Percentiles rank a stretch among this genome's conserved stretches.
Evolutionary conservation across 805 yeast genomes (phyloP).

Genomic region (Gaillardinia entomophila): DNA sequence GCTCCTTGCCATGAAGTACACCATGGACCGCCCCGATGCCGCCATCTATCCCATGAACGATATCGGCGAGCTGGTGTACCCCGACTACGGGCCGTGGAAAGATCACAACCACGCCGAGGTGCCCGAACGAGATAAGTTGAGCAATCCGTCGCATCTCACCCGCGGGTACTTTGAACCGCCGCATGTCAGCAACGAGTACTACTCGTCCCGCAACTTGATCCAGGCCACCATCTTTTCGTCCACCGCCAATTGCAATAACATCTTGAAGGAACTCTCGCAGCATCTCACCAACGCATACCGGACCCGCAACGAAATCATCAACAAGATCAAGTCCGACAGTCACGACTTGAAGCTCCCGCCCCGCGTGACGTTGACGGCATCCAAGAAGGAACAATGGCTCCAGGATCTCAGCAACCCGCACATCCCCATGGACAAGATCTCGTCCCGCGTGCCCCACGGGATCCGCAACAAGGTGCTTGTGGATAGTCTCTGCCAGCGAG

Average conservation of each 20-base stretch:
- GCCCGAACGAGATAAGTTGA: constrained; percentile 34
- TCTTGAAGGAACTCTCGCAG: constrained; percentile 31
- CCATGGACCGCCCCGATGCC: constrained; percentile 28
- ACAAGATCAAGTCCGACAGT: constrained; percentile 28
- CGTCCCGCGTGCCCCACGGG: constrained; percentile 88
- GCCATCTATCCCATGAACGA: constrained; percentile 31
- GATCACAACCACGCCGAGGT: constrained; percentile 34
- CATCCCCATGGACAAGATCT: constrained; percentile 60
- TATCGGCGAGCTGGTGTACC: constrained; percentile 30
- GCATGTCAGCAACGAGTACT: constrained; percentile 57
- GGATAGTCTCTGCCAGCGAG: constrained; percentile 63
- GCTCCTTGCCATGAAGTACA: constrained; percentile 27
- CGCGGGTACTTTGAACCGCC: constrained; percentile 69
- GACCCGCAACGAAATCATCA: constrained; percentile 34
- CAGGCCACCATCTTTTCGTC: constrained; percentile 37
- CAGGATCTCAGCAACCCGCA: constrained; percentile 66
- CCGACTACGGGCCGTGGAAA: constrained; percentile 71
- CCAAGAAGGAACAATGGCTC: constrained; percentile 81
- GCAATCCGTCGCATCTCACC: constrained; percentile 46
- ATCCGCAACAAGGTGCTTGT: constrained; percentile 65
- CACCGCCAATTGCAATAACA: constrained; percentile 27
- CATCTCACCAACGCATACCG: constrained; percentile 33
- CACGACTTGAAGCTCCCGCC: constrained; percentile 71
- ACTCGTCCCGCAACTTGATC: constrained; percentile 62
- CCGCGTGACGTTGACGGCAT: constrained; percentile 84